These are phyloP conservation scores for Adenanthera pavonina DNA, from an alignment of 306 rosid species.

Conservation along the genomic window DNA sequence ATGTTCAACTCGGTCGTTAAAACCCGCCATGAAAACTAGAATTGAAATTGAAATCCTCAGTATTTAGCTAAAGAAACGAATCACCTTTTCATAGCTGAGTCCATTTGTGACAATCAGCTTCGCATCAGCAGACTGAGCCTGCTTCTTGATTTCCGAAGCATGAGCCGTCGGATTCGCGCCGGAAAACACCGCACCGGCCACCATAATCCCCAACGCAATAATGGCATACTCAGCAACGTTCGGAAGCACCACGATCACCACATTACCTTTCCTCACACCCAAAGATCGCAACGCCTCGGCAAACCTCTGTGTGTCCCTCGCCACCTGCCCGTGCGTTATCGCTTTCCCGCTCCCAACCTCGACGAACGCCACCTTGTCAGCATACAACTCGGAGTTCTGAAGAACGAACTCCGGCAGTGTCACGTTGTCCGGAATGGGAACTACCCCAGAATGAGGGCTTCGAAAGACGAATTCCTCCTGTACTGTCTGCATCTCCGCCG, in stretches of 20 bases:
- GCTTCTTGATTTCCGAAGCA: slow-evolving; percentile 80
- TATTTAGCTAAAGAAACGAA: neutral
- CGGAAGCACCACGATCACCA: slow-evolving; percentile 84
- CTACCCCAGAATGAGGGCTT: slow-evolving; percentile 62
- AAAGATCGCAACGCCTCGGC: slow-evolving; percentile 77
- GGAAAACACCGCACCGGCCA: slow-evolving; percentile 84
- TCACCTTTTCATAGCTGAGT: slow-evolving; percentile 74
- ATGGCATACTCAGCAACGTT: slow-evolving; percentile 83
- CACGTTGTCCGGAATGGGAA: slow-evolving; percentile 67
- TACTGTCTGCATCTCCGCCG: neutral
- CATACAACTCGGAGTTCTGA: slow-evolving; percentile 60
- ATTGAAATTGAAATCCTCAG: neutral
- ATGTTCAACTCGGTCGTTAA: too few species aligned
- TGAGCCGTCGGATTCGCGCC: slow-evolving; percentile 84
- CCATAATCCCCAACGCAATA: slow-evolving; percentile 84
- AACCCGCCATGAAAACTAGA: too few species aligned
- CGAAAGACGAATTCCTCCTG: slow-evolving; percentile 59
- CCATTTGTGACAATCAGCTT: slow-evolving; percentile 70
- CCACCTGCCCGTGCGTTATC: slow-evolving; percentile 69
- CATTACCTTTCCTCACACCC: slow-evolving; percentile 77
- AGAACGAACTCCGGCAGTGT: slow-evolving; percentile 89
- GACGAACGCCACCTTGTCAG: slow-evolving; percentile 83
- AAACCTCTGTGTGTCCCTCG: slow-evolving; percentile 62
- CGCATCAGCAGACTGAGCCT: slow-evolving; percentile 74
- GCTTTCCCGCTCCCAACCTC: slow-evolving; percentile 75